These are phyloP conservation scores for Hevea brasiliensis DNA, from an alignment of 345 rosid species.

Conservation along the genomic window DNA sequence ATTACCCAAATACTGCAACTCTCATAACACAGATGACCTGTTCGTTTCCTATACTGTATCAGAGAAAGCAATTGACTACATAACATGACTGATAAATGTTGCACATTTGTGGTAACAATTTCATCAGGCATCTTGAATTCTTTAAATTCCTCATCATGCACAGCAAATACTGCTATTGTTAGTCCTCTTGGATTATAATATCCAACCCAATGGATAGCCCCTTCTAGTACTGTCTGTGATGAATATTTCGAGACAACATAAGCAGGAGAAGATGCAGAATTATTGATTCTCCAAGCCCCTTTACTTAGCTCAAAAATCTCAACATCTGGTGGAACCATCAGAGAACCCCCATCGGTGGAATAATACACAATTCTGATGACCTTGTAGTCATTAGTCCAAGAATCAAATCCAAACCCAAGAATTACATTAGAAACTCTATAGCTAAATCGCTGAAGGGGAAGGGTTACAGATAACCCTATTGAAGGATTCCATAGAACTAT, in stretches of 20 bases:
- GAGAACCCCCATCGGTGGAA: background rate
- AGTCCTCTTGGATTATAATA: background rate
- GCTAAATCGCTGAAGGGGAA: conserved; percentile 1
- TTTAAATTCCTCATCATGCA: background rate
- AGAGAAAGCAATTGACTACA: background rate
- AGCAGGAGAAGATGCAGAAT: background rate
- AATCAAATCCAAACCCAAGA: conserved; percentile 22
- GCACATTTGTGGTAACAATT: background rate
- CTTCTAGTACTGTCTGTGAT: background rate
- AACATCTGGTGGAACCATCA: background rate
- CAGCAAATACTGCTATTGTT: background rate
- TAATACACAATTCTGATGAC: conserved; percentile 16
- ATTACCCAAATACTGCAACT: conserved; percentile 4
- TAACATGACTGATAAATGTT: background rate
- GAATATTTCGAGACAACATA: conserved; percentile 7
- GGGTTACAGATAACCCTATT: conserved; percentile 2
- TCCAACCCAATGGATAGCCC: conserved; percentile 8
- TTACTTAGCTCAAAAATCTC: conserved; percentile 15
- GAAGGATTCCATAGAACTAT: conserved; percentile 20
- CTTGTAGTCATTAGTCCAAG: conserved; percentile 8
- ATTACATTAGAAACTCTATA: background rate
- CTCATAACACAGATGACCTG: background rate
- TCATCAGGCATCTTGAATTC: conserved; percentile 4
- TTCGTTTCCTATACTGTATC: background rate
- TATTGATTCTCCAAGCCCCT: conserved; percentile 14